phyloP scores from a whole-genome alignment of 306 rosid genomes.

The Parietaria judaica region DNA sequence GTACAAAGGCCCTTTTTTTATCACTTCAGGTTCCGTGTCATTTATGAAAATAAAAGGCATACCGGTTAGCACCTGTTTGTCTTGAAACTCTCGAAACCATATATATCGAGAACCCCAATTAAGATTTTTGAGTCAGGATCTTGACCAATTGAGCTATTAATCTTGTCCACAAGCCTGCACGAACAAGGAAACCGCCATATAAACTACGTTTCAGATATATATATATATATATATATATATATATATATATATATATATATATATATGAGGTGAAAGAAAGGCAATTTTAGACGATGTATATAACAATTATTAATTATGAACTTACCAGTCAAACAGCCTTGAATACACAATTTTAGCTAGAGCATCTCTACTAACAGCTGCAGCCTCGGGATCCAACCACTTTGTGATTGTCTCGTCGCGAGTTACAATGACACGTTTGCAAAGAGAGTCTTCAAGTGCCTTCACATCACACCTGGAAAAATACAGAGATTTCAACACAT shows the following conservation, averaged over 20 bases:
- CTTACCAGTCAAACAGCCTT: conserved; percentile 95
- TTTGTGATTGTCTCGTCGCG: conserved; percentile 94
- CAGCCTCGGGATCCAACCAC: conserved; percentile 90
- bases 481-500: conserved; percentile 4
- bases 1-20: too few species aligned
- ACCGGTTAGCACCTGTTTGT: conserved; percentile 84
- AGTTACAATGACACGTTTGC: conserved; percentile 96
- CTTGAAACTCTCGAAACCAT: conserved; percentile 99
- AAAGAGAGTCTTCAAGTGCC: conserved; percentile 94
- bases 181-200: conserved; percentile 23
- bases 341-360: conserved; percentile 90
- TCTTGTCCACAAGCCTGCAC: conserved; percentile 90
- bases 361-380: conserved; percentile 92
- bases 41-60: conserved; percentile 37
- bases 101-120: conserved; percentile 97
- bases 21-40: conserved; percentile 14
- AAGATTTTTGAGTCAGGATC: conserved; percentile 78
- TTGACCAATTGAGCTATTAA: conserved; percentile 90
- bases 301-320: conserved; percentile 9
- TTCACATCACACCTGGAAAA: conserved; percentile 84
- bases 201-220: not conserved
- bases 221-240: conserved; percentile 23
- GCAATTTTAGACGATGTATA: conserved; percentile 6
- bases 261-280: conserved; percentile 16
- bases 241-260: conserved; percentile 17